Base-by-base conservation (phyloP, 2,329 filamentous ascomycete species). In the Incumbomyces delicatus region DNA sequence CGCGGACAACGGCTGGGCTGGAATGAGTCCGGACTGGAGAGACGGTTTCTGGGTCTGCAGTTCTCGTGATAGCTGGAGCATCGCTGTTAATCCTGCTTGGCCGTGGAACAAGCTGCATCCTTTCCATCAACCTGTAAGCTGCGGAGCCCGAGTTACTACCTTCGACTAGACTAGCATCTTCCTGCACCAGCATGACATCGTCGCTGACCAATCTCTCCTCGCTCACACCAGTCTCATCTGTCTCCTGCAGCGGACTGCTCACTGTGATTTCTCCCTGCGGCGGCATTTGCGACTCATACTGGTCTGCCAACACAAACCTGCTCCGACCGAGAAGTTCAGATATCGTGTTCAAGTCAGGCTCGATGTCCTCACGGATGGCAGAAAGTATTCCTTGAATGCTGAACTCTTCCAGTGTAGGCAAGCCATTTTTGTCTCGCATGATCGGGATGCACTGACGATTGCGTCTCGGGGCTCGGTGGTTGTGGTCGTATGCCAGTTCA, bases 261-360 rank as follows among this genome's bases (percentile, higher is more conserved):
- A 63, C 65, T 35, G 63, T 62, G 52, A 80, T 78, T 58, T 80
- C 76, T 33, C 76, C 77, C 46, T 78, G 65, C 0, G 78, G 78
- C 17, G 78, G 77, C 31, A 80, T 69, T 60, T 81, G 78, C 36
- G 76, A 76, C 30, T 71, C 73, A 58, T 81, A 78, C 58, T 81
- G 77, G 56, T 81, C 76, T 8, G 78, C 76, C 49, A 81, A 63
- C 54, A 76, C 80, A 57, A 80, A 64, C 53, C 72, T 73, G 60
- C 75, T 81, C 49, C 76, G 69, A 2, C 78, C 77, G 53, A 76
- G 78, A 50, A 81, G 80, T 55, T 80, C 76, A 18, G 77, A 76
- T 53, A 81, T 81, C 13, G 75, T 74, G 56, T 80, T 74, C 44
- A 81, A 69, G 8, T 77, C 77, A 12, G 64, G 64, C 51, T 73